Evolutionary conservation across 2,329 filamentous ascomycete species (phyloP), one percentile per base, ranked within the genome.

Genomic region (Curvularia sp.): DNA sequence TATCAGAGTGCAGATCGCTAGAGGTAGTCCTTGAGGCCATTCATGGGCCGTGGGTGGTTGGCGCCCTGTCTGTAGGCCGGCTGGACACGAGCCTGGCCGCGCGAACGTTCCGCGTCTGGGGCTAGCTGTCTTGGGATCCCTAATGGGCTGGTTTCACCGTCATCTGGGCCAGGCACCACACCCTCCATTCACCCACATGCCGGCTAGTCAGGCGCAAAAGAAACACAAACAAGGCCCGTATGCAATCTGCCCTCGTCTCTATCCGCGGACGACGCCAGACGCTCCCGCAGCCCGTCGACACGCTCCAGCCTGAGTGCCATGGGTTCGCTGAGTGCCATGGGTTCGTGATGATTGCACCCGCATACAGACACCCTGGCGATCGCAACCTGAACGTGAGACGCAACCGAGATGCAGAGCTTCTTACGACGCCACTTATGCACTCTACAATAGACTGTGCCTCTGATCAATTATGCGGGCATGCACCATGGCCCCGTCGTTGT

Each of bases 21-120:
- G 41, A 58, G 35, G 33, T 42, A 35, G 43, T 60, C 55, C 60
- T 59, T 61, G 56, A 60, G 60, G 65, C 55, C 57, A 67, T 68
- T 67, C 63, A 64, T 47, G 59, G 53, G 44, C 42, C 54, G 44
- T 56, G 47, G 43, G 55, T 57, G 58, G 62, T 53, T 64, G 58
- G 61, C 55, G 33, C 53, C 47, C 38, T 50, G 48, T 56, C 48
- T 55, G 58, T 53, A 49, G 55, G 59, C 61, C 42, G 50, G 41
- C 50, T 53, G 50, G 39, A 53, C 50, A 50, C 53, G 53, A 49
- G 53, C 58, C 56, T 64, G 61, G 58, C 53, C 57, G 60, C 61
- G 56, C 61, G 65, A 62, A 58, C 57, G 63, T 61, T 60, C 62
- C 60, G 60, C 61, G 67, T 65, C 55, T 48, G 49, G 63, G 61